Conservation (phyloP, 306 rosid species). For the Arachis stenosperma region DNA sequence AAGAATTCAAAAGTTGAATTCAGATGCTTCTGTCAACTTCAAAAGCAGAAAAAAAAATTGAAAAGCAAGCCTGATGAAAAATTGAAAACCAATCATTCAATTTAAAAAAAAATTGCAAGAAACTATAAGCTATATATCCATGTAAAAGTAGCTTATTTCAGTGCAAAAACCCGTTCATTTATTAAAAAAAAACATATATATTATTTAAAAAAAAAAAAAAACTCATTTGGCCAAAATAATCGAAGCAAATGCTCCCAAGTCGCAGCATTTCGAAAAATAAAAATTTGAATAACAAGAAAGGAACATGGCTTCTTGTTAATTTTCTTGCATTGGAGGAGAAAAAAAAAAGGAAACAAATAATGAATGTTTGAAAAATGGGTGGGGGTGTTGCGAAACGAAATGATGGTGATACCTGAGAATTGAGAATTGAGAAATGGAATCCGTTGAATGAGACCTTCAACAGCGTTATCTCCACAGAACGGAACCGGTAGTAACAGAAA, state of each 20-base stretch:
- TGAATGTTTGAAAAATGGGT: slow-evolving; percentile 22
- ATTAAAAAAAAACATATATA: too few relatives aligned
- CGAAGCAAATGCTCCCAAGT: slow-evolving; percentile 15
- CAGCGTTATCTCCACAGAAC: slow-evolving; percentile 46
- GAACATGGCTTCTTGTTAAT: slow-evolving; percentile 24
- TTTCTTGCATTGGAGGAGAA: slow-evolving; percentile 26
- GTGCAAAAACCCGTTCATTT: background rate
- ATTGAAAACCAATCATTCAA: background rate
- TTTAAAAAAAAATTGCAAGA: slow-evolving; percentile 19
- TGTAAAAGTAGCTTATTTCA: slow-evolving; percentile 34
- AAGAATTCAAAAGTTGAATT: background rate
- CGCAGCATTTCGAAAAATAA: too few relatives aligned
- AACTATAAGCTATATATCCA: slow-evolving; percentile 22
- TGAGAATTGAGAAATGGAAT: background rate
- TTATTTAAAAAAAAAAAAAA: slow-evolving; percentile 16
- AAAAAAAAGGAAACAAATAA: background rate
- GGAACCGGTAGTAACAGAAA: background rate
- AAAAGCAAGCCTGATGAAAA: too few relatives aligned
- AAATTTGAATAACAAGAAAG: background rate
- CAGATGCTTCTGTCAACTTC: slow-evolving; percentile 10
- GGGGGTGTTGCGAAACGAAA: too few relatives aligned
- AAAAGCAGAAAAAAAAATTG: slow-evolving; percentile 6
- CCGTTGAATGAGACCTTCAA: slow-evolving; percentile 37
- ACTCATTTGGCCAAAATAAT: slow-evolving; percentile 37
- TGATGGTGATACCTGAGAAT: background rate